phyloP scores from a whole-genome alignment of 2,329 filamentous ascomycete genomes.

The Taxawa tesnikishii region DNA sequence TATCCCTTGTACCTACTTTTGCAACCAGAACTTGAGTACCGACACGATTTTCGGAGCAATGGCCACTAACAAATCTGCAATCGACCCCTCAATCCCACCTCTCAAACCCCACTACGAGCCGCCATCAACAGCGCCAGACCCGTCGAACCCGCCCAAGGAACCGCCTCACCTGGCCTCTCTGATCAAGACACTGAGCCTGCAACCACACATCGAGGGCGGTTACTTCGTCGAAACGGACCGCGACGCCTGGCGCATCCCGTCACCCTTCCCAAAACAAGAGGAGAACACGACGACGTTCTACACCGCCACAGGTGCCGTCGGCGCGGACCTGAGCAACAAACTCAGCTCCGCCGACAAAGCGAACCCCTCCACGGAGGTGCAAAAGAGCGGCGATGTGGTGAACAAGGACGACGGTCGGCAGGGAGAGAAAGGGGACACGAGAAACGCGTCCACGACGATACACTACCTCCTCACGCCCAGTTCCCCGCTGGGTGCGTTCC shows the following conservation, averaged over 20 bases:
- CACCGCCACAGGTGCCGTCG: slow-evolving; percentile 22
- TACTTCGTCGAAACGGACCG: slow-evolving; percentile 53
- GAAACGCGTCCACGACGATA: slow-evolving; percentile 49
- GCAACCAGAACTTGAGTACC: too few species aligned
- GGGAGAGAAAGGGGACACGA: slow-evolving; percentile 14
- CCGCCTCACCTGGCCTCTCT: slow-evolving; percentile 21
- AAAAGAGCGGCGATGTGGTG: background rate
- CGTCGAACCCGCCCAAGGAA: slow-evolving; percentile 14
- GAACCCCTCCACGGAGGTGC: slow-evolving; percentile 16
- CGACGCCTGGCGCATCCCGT: slow-evolving; percentile 38
- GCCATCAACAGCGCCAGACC: slow-evolving; percentile 5
- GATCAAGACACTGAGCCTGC: slow-evolving; percentile 35
- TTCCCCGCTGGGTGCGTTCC: slow-evolving; percentile 46
- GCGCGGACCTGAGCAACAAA: slow-evolving; percentile 8
- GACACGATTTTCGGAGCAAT: too few species aligned
- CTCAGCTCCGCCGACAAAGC: slow-evolving; percentile 19
- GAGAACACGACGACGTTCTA: slow-evolving; percentile 12
- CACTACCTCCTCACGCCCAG: slow-evolving; percentile 50
- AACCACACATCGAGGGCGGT: slow-evolving; percentile 50
- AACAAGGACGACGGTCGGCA: background rate
- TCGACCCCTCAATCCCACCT: slow-evolving; percentile 13
- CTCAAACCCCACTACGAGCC: slow-evolving; percentile 14
- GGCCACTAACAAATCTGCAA: slow-evolving; percentile 8
- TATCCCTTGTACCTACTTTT: too few species aligned
- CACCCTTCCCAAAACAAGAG: slow-evolving; percentile 31